Percentiles rank a stretch among this genome's conserved stretches.
phyloP scores from a whole-genome alignment of 805 yeast species.

The Metschnikowia drakensbergensis region DNA sequence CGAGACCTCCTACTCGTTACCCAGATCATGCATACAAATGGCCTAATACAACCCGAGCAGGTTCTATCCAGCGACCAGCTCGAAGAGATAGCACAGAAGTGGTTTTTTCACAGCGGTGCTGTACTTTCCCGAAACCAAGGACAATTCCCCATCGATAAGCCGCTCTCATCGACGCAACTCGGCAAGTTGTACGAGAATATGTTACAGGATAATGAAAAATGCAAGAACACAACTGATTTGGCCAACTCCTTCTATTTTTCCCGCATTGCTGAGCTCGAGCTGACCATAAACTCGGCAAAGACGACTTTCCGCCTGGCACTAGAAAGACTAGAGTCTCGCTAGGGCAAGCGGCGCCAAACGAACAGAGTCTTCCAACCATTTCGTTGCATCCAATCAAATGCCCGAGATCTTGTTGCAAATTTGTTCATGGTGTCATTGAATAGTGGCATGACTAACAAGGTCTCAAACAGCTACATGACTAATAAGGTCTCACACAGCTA shows the following conservation, averaged over 20 bases:
- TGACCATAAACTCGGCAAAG: conserved; percentile 23
- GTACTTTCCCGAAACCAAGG: conserved; percentile 21
- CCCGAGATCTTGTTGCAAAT: too few species aligned
- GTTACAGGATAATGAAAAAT: conserved; percentile 22
- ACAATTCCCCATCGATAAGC: conserved; percentile 13
- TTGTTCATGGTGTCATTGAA: too few species aligned
- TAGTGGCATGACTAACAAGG: too few species aligned
- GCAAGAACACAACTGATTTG: conserved; percentile 35
- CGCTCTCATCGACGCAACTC: conserved; percentile 21
- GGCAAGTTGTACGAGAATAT: conserved; percentile 25
- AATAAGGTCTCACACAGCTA: too few species aligned
- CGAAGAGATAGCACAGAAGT: conserved; percentile 22
- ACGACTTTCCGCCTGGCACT: conserved; percentile 4
- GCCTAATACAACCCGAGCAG: conserved; percentile 24
- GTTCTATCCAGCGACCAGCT: conserved; percentile 19
- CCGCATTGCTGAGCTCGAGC: conserved; percentile 32
- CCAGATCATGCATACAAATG: conserved; percentile 36
- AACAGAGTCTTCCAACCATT: too few species aligned
- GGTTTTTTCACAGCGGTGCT: conserved; percentile 31
- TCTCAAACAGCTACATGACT: too few species aligned
- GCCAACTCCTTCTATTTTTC: conserved; percentile 34
- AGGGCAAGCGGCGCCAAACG: too few species aligned
- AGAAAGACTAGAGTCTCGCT: background rate
- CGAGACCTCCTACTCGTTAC: conserved; percentile 35
- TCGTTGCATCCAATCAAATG: too few species aligned